Evolutionary conservation across 2,329 filamentous ascomycete species (phyloP).

Genomic region (Helicocarpus griseus): DNA sequence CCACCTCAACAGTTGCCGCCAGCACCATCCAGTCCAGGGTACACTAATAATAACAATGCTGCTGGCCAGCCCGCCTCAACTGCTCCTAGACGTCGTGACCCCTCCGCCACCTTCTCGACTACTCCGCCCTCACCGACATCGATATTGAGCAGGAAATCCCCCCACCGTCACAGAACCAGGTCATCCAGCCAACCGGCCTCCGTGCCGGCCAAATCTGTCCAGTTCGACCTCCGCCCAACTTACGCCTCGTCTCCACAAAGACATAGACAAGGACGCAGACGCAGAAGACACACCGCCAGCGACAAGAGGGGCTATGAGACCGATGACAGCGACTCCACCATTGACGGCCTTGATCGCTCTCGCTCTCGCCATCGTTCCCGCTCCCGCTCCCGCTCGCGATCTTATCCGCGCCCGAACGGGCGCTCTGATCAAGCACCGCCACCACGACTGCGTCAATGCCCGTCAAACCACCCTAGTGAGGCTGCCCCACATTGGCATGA

Average conservation of each 20-base stretch:
- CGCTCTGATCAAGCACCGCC: not conserved
- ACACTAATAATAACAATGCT: not conserved
- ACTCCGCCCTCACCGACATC: not conserved
- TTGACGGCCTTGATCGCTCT: constrained; percentile 16
- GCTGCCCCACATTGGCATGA: no score
- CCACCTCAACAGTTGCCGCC: not conserved
- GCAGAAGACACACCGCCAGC: constrained; percentile 5
- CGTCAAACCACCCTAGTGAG: not conserved
- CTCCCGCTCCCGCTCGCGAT: not conserved
- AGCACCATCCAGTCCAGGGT: not conserved
- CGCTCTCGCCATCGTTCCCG: constrained; percentile 8
- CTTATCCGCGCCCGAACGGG: not conserved
- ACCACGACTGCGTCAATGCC: not conserved
- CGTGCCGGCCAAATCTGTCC: constrained; percentile 9
- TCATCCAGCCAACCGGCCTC: constrained; percentile 11
- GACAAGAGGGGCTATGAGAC: constrained; percentile 31
- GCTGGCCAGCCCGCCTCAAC: not conserved
- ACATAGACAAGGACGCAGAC: constrained; percentile 12
- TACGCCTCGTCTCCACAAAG: constrained; percentile 24
- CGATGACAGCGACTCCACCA: constrained; percentile 32
- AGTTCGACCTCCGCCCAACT: constrained; percentile 11
- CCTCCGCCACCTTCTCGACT: not conserved
- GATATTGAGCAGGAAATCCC: not conserved
- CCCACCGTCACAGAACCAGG: constrained; percentile 1
- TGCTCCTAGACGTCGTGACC: not conserved